These are phyloP conservation scores for Silene uniflora DNA, from an alignment of 148 eudicot genomes.

Conservation along the genomic window DNA sequence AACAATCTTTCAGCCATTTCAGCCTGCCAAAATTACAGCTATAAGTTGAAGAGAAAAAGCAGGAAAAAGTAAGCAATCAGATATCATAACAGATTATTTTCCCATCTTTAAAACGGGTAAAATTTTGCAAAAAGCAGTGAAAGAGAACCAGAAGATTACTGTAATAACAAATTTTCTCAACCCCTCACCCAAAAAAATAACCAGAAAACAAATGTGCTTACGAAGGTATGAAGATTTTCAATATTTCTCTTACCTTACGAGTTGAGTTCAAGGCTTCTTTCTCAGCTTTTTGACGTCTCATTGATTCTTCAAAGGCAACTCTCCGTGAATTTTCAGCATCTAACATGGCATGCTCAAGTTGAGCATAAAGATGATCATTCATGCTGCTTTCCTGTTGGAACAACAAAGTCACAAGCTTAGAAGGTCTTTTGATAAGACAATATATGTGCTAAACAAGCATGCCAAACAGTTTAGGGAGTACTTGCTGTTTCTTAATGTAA, in stretches of 20 bases:
- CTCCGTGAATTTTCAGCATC: conserved; percentile 57
- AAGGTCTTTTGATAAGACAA: background rate
- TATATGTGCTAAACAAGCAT: conserved; percentile 5
- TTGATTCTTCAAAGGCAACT: conserved; percentile 72
- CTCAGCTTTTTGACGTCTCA: conserved; percentile 64
- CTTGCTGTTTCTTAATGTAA: background rate
- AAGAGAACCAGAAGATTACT: background rate
- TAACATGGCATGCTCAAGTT: conserved; percentile 57
- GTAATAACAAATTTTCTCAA: no score
- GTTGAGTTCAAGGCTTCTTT: conserved; percentile 56
- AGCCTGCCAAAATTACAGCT: conserved; percentile 31
- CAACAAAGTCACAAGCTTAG: background rate
- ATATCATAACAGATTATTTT: no score
- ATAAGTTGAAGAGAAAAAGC: conserved; percentile 5
- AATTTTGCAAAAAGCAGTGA: background rate
- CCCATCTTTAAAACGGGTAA: no score
- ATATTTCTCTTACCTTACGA: conserved; percentile 44
- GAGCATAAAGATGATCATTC: conserved; percentile 49
- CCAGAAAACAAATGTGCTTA: background rate
- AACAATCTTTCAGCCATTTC: conserved; percentile 47
- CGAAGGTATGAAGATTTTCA: background rate
- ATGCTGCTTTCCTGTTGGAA: conserved; percentile 44
- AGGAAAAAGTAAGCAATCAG: background rate
- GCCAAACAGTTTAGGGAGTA: background rate
- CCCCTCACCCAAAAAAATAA: background rate